phyloP scores from a whole-genome alignment of 176 grass and related monocot species.

The Bolboschoenus planiculmis region DNA sequence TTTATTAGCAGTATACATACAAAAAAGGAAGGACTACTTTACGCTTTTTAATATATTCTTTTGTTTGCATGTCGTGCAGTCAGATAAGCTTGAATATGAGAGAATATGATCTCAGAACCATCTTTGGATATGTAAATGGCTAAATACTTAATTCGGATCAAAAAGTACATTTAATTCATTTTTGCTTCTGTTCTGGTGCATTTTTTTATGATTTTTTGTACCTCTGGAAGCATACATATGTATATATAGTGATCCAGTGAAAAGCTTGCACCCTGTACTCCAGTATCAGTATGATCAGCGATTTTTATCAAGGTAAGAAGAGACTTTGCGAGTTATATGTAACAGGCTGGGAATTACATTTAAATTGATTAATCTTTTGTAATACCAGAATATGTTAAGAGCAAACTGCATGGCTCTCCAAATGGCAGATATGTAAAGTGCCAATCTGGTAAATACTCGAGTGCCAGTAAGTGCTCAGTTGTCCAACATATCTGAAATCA shows the following conservation, averaged over 20 bases:
- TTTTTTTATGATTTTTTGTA: conserved; percentile 1
- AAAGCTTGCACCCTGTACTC: background rate
- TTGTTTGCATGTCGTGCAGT: conserved; percentile 22
- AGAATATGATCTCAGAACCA: conserved; percentile 31
- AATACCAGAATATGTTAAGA: background rate
- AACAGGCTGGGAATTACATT: background rate
- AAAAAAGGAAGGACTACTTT: background rate
- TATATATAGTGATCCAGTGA: background rate
- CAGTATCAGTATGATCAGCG: background rate
- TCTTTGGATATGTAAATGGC: background rate
- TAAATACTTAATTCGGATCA: background rate
- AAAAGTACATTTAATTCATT: background rate
- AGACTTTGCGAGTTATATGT: background rate
- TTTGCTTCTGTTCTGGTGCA: background rate
- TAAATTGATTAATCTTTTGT: background rate
- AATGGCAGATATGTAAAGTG: background rate
- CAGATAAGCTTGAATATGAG: conserved; percentile 45
- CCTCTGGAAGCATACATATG: background rate
- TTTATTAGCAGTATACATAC: too few species aligned
- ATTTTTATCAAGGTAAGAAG: background rate
- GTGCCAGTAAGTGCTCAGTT: background rate
- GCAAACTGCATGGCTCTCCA: background rate
- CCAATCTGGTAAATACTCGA: background rate
- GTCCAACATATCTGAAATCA: background rate
- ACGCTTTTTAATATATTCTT: background rate